Base-by-base conservation (phyloP, 306 rosid species). In the Sindora glabra region DNA sequence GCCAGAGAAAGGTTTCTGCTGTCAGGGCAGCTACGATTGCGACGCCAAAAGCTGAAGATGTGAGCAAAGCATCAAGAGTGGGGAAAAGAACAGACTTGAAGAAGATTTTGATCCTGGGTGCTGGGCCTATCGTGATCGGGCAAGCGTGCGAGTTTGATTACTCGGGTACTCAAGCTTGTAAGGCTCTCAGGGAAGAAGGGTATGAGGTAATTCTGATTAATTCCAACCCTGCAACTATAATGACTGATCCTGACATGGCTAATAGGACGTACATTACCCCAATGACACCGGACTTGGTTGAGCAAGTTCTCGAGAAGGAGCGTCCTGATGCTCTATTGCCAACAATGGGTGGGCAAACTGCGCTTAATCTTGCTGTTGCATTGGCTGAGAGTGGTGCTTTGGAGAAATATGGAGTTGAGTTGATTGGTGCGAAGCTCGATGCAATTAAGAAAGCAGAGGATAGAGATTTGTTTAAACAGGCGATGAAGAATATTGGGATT, bases 281-380 rank as follows among this genome's bases (percentile, higher is more conserved):
- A 5, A 94, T 94, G 97, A 94, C 97, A 1, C 94, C 99, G 0
- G 97, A 89, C 8, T 59, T 89, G 32, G 95, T 94, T 1, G 99
- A 94, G 76, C 83, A 83, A 26, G 87, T 89, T 1, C 77, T 94
- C 10, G 95, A 82, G 27, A 64, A 80, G 47, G 99, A 94, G 74
- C 95, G 95, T 3, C 97, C 95, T 0, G 94, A 94, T 39, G 99
- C 95, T 3, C 79, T 94, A 17, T 65, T 89, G 52, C 99, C 99
- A 2, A 94, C 97, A 1, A 89, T 94, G 99, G 97, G 97, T 1
- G 99, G 99, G 40, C 97, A 94, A 68, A 94, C 99, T 3, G 97
- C 95, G 8, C 78, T 94, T 5, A 94, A 94, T 59, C 76, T 94
- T 1, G 99, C 97, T 0, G 95, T 89, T 4, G 89, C 95, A 0